phyloP scores from a whole-genome alignment of 1,139 yeast genomes.

The Hansenula sp. region DNA sequence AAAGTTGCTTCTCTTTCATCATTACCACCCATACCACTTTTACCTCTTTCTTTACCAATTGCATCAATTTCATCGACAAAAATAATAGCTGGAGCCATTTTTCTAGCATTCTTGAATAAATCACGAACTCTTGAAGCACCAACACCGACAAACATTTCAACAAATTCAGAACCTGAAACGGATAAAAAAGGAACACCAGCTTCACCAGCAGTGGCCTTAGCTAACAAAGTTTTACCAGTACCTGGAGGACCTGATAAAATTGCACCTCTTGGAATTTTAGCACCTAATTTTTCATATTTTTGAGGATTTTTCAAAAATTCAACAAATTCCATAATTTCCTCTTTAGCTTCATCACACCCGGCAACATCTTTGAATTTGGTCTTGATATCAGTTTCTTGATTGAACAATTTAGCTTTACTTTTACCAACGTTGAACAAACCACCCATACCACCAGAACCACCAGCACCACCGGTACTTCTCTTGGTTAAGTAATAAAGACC shows the following conservation, averaged over 20 bases:
- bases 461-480: constrained; percentile 37
- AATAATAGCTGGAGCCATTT: constrained; percentile 85
- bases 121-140: constrained; percentile 96
- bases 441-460: constrained; percentile 1
- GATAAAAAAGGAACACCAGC: constrained; percentile 92
- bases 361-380: constrained; percentile 88
- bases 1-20: constrained; percentile 94
- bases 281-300: constrained; percentile 85
- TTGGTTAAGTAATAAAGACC: constrained; percentile 76
- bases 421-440: constrained; percentile 64
- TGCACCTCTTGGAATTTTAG: constrained; percentile 95
- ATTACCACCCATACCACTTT: constrained; percentile 73
- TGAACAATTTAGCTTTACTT: constrained; percentile 82
- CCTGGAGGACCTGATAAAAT: constrained; percentile 98
- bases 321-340: constrained; percentile 94
- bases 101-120: constrained; percentile 82
- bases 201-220: constrained; percentile 96
- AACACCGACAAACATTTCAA: constrained; percentile 96
- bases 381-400: constrained; percentile 83
- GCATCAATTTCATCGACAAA: constrained; percentile 97
- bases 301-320: constrained; percentile 81
- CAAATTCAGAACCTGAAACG: constrained; percentile 94
- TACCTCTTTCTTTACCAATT: constrained; percentile 86
- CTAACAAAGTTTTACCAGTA: constrained; percentile 92
- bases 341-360: constrained; percentile 92